Evolutionary conservation across 805 yeast genomes (phyloP).

Genomic region (Zygotorulaspora danielsina): DNA sequence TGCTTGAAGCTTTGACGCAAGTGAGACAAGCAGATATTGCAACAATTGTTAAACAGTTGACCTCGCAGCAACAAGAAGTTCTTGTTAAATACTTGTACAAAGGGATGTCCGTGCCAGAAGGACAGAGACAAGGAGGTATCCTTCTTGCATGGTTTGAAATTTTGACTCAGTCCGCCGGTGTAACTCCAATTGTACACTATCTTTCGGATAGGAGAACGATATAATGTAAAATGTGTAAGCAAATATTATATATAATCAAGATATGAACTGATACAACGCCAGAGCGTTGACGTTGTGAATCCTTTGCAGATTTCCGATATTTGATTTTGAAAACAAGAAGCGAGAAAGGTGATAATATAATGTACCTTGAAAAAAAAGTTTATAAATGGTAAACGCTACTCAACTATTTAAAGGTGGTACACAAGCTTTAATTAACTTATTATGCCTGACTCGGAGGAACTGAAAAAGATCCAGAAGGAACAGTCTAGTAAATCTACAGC

Average conservation of each 20-base stretch:
- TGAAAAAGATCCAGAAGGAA: no score
- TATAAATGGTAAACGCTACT: no score
- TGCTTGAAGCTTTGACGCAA: conserved; percentile 67
- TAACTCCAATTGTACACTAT: conserved; percentile 83
- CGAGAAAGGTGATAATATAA: conserved; percentile 4
- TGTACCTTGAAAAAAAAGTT: conserved; percentile 13
- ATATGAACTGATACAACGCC: no score
- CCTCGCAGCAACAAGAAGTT: conserved; percentile 64
- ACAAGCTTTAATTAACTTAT: background rate
- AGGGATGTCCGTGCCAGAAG: conserved; percentile 72
- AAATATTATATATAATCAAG: background rate
- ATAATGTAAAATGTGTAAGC: conserved; percentile 28
- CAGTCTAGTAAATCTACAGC: no score
- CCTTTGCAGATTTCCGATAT: background rate
- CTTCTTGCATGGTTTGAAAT: conserved; percentile 90
- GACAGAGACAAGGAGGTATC: conserved; percentile 82
- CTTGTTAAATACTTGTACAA: conserved; percentile 81
- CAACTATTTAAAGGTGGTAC: background rate
- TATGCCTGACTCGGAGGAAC: background rate
- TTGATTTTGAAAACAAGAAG: background rate
- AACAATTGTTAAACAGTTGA: conserved; percentile 53
- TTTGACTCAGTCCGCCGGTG: conserved; percentile 76
- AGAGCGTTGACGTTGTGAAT: no score
- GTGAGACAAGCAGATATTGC: conserved; percentile 66
- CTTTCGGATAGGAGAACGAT: conserved; percentile 82